phyloP scores from a whole-genome alignment of 345 rosid genomes.

The Heritiera fomes region DNA sequence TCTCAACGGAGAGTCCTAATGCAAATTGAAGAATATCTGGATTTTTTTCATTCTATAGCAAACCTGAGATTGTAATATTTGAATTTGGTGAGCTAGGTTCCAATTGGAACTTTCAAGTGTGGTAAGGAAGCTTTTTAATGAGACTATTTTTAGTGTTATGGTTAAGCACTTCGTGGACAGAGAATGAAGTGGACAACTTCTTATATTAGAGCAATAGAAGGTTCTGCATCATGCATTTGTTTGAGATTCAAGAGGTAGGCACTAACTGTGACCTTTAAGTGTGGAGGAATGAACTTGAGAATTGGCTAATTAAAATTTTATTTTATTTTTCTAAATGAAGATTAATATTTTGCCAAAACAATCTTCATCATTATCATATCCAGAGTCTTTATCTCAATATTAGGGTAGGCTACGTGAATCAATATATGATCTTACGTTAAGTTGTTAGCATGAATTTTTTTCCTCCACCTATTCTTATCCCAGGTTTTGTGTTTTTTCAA shows the following conservation, averaged over 20 bases:
- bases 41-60: neutral
- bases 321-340: neutral
- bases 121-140: constrained; percentile 3
- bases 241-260: neutral
- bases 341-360: neutral
- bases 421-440: too few species aligned
- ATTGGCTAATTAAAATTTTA: neutral
- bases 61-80: neutral
- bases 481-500: too few species aligned
- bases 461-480: too few species aligned
- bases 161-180: neutral
- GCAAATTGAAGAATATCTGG: neutral
- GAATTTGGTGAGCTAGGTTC: neutral
- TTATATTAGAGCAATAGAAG: neutral
- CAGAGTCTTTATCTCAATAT: too few species aligned
- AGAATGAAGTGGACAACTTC: neutral
- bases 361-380: too few species aligned
- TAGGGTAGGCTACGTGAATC: too few species aligned
- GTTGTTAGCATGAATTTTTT: too few species aligned
- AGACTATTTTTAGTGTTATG: neutral
- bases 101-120: neutral
- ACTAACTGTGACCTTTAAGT: neutral
- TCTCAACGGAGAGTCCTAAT: neutral
- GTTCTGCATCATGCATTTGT: neutral
- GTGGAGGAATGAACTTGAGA: neutral